Conservation (phyloP, 306 rosid species). For the Cicer arietinum region DNA sequence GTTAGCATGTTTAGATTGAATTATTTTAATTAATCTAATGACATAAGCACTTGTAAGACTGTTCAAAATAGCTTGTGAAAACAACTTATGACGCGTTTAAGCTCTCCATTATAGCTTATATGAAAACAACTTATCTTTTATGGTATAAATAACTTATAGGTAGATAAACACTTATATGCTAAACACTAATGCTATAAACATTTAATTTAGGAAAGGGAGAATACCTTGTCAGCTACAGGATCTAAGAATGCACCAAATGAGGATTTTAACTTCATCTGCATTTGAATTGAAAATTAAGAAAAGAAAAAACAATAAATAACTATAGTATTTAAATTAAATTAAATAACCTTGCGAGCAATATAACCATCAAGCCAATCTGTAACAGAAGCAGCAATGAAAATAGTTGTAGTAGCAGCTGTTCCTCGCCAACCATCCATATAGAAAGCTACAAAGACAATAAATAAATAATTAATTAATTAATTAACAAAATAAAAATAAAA, state of each 20-base stretch:
- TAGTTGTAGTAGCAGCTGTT: slow-evolving; percentile 77
- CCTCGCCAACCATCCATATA: slow-evolving; percentile 85
- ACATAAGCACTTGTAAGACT: no score
- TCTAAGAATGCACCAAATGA: slow-evolving; percentile 98
- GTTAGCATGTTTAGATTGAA: no score
- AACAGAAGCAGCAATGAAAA: slow-evolving; percentile 79
- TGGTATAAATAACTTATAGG: no score
- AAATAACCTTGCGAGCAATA: slow-evolving; percentile 86
- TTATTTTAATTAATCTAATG: no score
- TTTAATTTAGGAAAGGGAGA: slow-evolving; percentile 1
- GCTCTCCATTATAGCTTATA: no score
- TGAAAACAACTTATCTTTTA: no score
- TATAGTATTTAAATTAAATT: background rate
- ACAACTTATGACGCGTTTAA: no score
- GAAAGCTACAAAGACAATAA: slow-evolving; percentile 60
- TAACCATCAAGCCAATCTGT: slow-evolving; percentile 99
- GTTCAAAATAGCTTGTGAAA: no score
- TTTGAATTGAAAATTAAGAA: slow-evolving; percentile 28
- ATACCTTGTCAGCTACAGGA: slow-evolving; percentile 99
- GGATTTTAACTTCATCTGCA: slow-evolving; percentile 90
- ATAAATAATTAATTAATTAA: background rate
- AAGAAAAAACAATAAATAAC: background rate
- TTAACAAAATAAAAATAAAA: background rate
- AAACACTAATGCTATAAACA: background rate
- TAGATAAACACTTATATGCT: no score